phyloP scores from a whole-genome alignment of 129 eudicot species.

The Pseudognaphalium luteoalbum region DNA sequence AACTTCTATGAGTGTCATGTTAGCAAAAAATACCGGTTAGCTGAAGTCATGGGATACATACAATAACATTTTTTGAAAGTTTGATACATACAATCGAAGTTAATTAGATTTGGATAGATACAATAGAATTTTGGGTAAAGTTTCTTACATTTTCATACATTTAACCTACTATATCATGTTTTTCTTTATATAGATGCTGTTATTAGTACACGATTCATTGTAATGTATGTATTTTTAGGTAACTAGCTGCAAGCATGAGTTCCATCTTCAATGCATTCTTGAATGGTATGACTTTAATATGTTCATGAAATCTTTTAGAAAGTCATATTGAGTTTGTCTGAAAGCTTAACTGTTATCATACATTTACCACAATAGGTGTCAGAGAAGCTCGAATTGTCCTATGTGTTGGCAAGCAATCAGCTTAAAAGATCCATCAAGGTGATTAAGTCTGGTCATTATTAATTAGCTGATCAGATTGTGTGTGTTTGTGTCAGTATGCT shows the following conservation, averaged over 20 bases:
- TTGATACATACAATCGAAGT: too few relatives aligned
- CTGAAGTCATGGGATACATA: too few relatives aligned
- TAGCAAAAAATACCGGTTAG: too few relatives aligned
- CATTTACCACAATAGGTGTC: constrained; percentile 48
- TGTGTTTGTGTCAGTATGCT: constrained; percentile 6
- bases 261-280: constrained; percentile 85
- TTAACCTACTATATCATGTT: background rate
- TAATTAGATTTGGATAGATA: background rate
- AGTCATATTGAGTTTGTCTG: background rate
- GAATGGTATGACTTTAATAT: constrained; percentile 56
- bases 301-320: background rate
- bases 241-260: constrained; percentile 83
- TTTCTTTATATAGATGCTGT: constrained; percentile 3
- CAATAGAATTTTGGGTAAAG: background rate
- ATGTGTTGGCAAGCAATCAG: constrained; percentile 85
- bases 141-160: background rate
- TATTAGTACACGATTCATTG: background rate
- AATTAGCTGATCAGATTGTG: background rate
- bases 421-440: constrained; percentile 72
- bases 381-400: constrained; percentile 85
- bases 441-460: background rate
- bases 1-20: too few relatives aligned
- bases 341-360: constrained; percentile 1
- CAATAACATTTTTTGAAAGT: too few relatives aligned
- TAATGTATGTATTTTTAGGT: constrained; percentile 39